phyloP scores from a whole-genome alignment of 2,329 filamentous ascomycete species.

The Didymella pomorum region DNA sequence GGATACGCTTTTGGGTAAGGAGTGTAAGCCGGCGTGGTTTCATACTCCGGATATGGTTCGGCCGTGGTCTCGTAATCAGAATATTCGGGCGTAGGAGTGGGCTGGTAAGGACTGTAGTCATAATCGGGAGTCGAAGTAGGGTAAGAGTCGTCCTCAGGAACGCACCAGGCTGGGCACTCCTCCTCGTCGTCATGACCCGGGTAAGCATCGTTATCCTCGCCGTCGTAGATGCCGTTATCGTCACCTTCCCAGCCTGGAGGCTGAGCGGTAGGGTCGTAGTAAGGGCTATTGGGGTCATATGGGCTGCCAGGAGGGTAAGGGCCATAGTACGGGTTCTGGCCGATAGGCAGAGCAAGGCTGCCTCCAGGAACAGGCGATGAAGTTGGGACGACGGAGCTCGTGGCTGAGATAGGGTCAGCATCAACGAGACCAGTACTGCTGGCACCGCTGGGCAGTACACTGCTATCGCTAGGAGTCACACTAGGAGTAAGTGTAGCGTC shows the following conservation, averaged over 20 bases:
- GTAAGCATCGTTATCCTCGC: conserved; percentile 19
- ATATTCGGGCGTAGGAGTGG: not conserved
- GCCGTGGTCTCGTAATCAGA: too few relatives aligned
- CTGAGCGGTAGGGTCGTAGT: conserved; percentile 1
- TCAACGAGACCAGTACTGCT: not conserved
- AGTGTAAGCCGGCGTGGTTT: not conserved
- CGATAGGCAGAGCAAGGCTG: conserved; percentile 6
- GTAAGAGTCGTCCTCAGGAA: conserved; percentile 13
- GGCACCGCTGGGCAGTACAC: not conserved
- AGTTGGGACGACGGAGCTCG: not conserved
- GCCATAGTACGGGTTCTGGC: conserved; percentile 14
- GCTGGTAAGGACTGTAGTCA: conserved; percentile 15
- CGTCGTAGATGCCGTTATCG: conserved; percentile 23
- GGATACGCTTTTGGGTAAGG: not conserved
- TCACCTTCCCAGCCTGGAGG: conserved; percentile 21
- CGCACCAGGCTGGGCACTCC: conserved; percentile 27
- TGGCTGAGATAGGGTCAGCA: not conserved
- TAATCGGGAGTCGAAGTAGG: conserved; percentile 5
- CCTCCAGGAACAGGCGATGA: not conserved
- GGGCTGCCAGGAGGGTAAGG: not conserved
- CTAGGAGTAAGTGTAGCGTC: too few relatives aligned
- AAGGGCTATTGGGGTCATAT: not conserved
- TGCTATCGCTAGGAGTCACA: not conserved
- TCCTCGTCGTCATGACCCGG: conserved; percentile 8
- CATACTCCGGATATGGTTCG: too few relatives aligned